phyloP scores from a whole-genome alignment of 2,329 filamentous ascomycete species.

The Claviceps pazoutovae region DNA sequence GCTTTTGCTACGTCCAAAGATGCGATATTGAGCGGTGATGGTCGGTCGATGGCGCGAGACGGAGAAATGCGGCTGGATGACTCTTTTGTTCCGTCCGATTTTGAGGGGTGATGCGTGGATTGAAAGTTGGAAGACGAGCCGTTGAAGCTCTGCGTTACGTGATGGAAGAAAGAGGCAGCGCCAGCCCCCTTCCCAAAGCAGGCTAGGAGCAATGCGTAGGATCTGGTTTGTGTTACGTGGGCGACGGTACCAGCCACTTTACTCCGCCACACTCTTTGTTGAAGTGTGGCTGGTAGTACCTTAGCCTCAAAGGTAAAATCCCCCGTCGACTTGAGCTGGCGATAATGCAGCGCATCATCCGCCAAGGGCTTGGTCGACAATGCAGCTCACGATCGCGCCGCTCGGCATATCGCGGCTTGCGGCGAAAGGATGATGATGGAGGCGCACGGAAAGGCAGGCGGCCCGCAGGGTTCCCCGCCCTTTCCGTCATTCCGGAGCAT shows the following conservation, averaged over 20 bases:
- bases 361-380: not conserved
- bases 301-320: not conserved
- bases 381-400: not conserved
- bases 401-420: not conserved
- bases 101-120: conserved; percentile 7
- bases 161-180: conserved; percentile 5
- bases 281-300: not conserved
- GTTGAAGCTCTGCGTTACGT: not conserved
- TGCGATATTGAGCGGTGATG: not conserved
- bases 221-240: conserved; percentile 6
- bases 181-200: conserved; percentile 4
- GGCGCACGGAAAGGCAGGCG: not conserved
- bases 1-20: not conserved
- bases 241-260: not conserved
- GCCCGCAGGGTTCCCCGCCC: not conserved
- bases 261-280: not conserved
- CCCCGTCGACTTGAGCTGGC: no score
- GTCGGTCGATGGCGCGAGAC: not conserved
- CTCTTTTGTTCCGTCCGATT: not conserved
- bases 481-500: not conserved
- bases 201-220: not conserved
- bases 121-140: not conserved
- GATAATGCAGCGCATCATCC: not conserved
- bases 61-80: not conserved
- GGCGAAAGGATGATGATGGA: not conserved